phyloP scores from a whole-genome alignment of 129 eudicot species.

The Helianthus tuberosus region DNA sequence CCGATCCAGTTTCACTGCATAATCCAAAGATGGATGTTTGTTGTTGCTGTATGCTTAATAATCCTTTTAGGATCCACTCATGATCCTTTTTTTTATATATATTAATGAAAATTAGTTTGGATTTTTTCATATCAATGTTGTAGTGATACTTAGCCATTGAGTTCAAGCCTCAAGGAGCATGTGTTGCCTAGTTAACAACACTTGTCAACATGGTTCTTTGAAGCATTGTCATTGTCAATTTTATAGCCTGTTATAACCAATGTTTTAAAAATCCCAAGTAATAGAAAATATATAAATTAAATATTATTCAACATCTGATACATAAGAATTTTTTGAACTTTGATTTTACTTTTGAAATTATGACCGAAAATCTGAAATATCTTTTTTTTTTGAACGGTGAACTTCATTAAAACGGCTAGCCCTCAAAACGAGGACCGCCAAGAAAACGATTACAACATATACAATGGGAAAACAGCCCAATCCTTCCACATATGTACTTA shows the following conservation, averaged over 20 bases:
- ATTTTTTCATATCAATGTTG: background rate
- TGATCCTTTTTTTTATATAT: background rate
- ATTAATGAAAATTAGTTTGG: background rate
- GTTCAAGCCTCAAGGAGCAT: background rate
- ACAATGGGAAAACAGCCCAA: too few relatives aligned
- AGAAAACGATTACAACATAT: too few relatives aligned
- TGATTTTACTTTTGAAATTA: too few relatives aligned
- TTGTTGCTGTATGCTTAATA: constrained; percentile 24
- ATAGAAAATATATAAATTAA: too few relatives aligned
- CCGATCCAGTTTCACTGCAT: constrained; percentile 26
- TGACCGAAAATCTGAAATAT: too few relatives aligned
- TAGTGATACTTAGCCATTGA: background rate
- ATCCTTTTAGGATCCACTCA: constrained; percentile 10
- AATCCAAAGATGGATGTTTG: background rate
- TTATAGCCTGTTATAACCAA: background rate
- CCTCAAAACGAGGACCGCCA: too few relatives aligned
- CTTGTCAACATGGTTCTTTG: constrained; percentile 5
- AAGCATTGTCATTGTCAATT: background rate
- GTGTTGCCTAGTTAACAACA: background rate
- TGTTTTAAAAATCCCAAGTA: too few relatives aligned
- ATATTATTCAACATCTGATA: too few relatives aligned
- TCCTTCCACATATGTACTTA: too few relatives aligned
- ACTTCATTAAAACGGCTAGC: too few relatives aligned
- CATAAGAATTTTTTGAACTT: too few relatives aligned
- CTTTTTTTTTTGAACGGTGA: too few relatives aligned